Base-by-base conservation (phyloP, 805 yeast species). In the Starmera amethionina region DNA sequence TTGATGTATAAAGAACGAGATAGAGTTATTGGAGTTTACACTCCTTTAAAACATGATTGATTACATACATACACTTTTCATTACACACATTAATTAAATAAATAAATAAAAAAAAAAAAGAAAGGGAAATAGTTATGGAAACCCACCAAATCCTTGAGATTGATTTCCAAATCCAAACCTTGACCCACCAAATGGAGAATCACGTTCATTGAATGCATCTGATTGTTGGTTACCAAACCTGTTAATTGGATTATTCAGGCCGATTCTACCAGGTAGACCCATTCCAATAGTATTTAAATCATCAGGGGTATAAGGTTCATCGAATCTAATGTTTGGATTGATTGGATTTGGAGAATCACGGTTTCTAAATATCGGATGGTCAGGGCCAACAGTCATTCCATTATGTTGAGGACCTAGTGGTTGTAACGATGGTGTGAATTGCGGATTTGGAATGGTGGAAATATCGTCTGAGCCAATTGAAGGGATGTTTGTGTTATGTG, bases 331-430 rank as follows among this genome's bases (percentile, higher is more conserved):
- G 13, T 19, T 19, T 14, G 18, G 27, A n/a, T 30, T 22, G 4
- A 22, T 38, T 6, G 77, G 71, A 5, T 77, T 77, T 0, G 68
- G 68, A 4, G 70, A 68, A 34, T 58, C 27, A 11, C n/a, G 25
- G 8, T 39, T 36, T 13, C 42, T 41, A 47, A 76, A 77, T 8
- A 77, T 41, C 1, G 80, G 81, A 49, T 77, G 79, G 35, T 68
- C 54, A 2, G 63, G 50, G 4, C 72, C 64, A 1, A 79, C 77
- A 40, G 70, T 58, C 82, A 77, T 75, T 0, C 82, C 82, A 12
- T 75, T 74, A 27, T 55, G 39, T 14, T 22, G 35, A 4, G 34
- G 28, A 25, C 38, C 30, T 4, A 48, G 41, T 7, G 77, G 77
- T 46, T 71, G 77, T 5, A 69, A 32, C 35, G 48, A 65, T 1